Conservation (phyloP, 352 stramenopile genomes). For the Pythium insidiosum region DNA sequence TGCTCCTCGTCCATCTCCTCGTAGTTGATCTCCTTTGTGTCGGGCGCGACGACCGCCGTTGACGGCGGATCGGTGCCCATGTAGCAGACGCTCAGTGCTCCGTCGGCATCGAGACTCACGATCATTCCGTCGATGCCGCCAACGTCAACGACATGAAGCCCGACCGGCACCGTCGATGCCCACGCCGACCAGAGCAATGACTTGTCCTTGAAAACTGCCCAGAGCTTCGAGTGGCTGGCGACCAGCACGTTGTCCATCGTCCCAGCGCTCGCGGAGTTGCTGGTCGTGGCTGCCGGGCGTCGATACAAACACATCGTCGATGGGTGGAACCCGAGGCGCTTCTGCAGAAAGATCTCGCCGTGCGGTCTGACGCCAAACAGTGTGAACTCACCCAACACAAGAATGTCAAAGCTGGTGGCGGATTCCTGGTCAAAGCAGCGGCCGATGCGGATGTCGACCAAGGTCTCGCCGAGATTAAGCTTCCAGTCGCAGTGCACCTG, state of each 20-base stretch:
- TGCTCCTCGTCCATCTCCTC: conserved; percentile 90
- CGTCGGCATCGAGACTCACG: conserved; percentile 67
- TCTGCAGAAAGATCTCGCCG: conserved; percentile 73
- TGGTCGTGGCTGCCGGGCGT: conserved; percentile 13
- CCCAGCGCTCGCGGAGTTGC: conserved; percentile 4
- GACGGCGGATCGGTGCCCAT: conserved; percentile 86
- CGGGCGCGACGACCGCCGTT: conserved; percentile 48
- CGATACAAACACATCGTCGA: conserved; percentile 53
- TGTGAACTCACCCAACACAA: conserved; percentile 76
- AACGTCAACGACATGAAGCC: conserved; percentile 56
- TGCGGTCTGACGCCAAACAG: conserved; percentile 73
- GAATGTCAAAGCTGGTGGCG: conserved; percentile 61
- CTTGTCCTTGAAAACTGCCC: conserved; percentile 74
- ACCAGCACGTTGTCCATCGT: conserved; percentile 73
- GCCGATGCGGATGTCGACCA: conserved; percentile 52
- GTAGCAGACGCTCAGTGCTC: conserved; percentile 76
- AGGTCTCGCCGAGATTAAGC: conserved; percentile 48
- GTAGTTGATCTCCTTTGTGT: conserved; percentile 86
- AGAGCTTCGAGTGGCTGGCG: conserved; percentile 60
- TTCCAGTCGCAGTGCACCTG: conserved; percentile 61
- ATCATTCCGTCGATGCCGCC: conserved; percentile 75
- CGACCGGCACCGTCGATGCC: conserved; percentile 44
- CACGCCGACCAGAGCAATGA: conserved; percentile 76
- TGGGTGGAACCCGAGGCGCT: conserved; percentile 65
- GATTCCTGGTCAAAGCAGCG: conserved; percentile 40